phyloP scores from a whole-genome alignment of 192 early-diverging fungal species.

The Piromyces sp. region DNA sequence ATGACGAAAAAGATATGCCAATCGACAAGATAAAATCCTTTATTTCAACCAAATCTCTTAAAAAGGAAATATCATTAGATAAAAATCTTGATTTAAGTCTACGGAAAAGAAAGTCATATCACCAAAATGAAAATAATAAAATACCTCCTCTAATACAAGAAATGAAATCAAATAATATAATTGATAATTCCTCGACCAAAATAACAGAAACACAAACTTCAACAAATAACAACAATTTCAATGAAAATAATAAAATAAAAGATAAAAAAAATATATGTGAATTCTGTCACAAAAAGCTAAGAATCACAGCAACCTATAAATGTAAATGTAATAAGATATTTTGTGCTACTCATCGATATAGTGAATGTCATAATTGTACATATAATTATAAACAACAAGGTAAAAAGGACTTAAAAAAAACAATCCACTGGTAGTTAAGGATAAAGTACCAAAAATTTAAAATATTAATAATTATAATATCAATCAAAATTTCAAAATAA shows the following conservation, averaged over 20 bases:
- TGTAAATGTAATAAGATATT: conserved; percentile 30
- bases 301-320: conserved; percentile 24
- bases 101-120: neutral
- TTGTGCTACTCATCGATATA: conserved; percentile 31
- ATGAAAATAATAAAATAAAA: neutral
- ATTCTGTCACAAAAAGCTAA: conserved; percentile 29
- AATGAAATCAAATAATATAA: too few species aligned
- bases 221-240: too few species aligned
- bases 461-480: too few species aligned
- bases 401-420: conserved; percentile 17
- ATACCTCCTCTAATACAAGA: too few species aligned
- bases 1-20: neutral
- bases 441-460: conserved; percentile 26
- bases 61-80: neutral
- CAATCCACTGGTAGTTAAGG: conserved; percentile 27
- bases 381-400: conserved; percentile 28
- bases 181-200: neutral
- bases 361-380: conserved; percentile 28
- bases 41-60: neutral
- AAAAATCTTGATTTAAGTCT: neutral
- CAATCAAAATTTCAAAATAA: too few species aligned
- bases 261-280: conserved; percentile 7
- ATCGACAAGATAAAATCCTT: neutral
- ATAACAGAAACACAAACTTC: neutral
- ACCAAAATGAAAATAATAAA: neutral